Percentiles rank a stretch among this genome's conserved stretches.
phyloP scores from a whole-genome alignment of 495 filamentous ascomycete species.

The Chaetomium cochliodes region DNA sequence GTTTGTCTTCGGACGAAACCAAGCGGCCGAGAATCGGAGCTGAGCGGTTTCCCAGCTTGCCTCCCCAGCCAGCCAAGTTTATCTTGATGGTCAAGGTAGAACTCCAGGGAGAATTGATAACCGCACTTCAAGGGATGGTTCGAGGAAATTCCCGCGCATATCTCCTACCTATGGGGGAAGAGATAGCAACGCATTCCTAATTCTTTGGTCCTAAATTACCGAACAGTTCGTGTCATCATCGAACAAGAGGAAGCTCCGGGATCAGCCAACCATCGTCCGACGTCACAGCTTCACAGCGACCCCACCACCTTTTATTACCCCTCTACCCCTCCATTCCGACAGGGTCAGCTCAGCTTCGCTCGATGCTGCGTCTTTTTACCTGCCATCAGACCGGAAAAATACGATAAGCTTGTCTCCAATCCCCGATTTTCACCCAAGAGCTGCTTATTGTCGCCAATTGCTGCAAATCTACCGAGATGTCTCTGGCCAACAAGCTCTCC shows the following conservation, averaged over 20 bases:
- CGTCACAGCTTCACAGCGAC: constrained; percentile 35
- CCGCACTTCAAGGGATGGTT: background rate
- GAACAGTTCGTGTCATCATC: constrained; percentile 16
- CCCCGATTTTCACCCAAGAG: background rate
- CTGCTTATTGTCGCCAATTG: constrained; percentile 21
- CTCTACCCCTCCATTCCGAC: constrained; percentile 34
- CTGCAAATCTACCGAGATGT: constrained; percentile 61
- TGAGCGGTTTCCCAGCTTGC: no score
- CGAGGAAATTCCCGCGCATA: background rate
- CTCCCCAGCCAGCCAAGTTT: no score
- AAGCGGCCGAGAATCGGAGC: no score
- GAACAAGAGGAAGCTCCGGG: constrained; percentile 1
- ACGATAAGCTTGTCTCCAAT: background rate
- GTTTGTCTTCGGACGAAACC: no score
- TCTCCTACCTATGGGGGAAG: background rate
- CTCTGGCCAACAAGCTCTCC: constrained; percentile 95
- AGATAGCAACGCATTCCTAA: background rate
- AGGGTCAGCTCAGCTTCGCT: constrained; percentile 19
- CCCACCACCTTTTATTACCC: constrained; percentile 29
- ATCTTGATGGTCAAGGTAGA: no score
- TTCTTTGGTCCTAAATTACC: constrained; percentile 15
- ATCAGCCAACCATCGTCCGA: constrained; percentile 33
- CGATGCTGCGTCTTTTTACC: constrained; percentile 33
- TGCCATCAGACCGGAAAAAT: constrained; percentile 1
- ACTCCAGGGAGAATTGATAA: background rate